Evolutionary conservation across 1,139 yeast species (phyloP).

Genomic region (Blastobotrys petasosporus): DNA sequence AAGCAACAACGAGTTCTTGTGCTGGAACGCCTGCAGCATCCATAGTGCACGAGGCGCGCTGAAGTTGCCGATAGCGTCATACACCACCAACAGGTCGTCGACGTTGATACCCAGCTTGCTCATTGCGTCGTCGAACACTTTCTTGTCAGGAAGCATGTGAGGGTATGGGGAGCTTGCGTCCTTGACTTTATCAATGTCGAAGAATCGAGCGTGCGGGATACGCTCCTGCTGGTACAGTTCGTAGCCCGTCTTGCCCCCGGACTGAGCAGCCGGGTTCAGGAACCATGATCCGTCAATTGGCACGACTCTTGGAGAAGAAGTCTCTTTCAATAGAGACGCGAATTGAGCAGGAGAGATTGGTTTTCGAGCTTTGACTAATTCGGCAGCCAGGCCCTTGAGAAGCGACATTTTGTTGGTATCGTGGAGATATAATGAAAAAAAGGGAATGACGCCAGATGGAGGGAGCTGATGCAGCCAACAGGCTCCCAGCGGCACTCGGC

Average conservation of each 20-base stretch:
- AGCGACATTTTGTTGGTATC: neutral
- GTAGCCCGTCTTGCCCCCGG: slow-evolving; percentile 54
- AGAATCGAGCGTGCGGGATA: slow-evolving; percentile 62
- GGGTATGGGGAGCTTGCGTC: slow-evolving; percentile 60
- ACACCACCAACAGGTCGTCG: slow-evolving; percentile 64
- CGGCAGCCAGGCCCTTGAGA: slow-evolving; percentile 11
- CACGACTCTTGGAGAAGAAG: slow-evolving; percentile 39
- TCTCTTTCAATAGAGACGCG: slow-evolving; percentile 9
- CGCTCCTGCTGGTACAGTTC: slow-evolving; percentile 44
- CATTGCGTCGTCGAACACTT: slow-evolving; percentile 50
- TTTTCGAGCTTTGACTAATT: slow-evolving; percentile 8
- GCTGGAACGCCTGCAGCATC: slow-evolving; percentile 79
- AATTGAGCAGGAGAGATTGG: slow-evolving; percentile 15
- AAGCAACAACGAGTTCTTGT: slow-evolving; percentile 55
- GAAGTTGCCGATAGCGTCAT: slow-evolving; percentile 79
- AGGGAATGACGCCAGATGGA: too few species aligned
- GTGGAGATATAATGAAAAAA: too few species aligned
- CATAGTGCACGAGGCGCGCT: slow-evolving; percentile 89
- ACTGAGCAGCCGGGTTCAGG: slow-evolving; percentile 61
- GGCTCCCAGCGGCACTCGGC: too few species aligned
- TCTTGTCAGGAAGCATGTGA: slow-evolving; percentile 75
- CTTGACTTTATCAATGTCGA: slow-evolving; percentile 70
- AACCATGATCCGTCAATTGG: slow-evolving; percentile 92
- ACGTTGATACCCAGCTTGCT: slow-evolving; percentile 37
- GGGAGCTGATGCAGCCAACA: too few species aligned